These are phyloP conservation scores for Fraxinus quadrangulata DNA, from an alignment of 257 asterid genomes.

Conservation along the genomic window DNA sequence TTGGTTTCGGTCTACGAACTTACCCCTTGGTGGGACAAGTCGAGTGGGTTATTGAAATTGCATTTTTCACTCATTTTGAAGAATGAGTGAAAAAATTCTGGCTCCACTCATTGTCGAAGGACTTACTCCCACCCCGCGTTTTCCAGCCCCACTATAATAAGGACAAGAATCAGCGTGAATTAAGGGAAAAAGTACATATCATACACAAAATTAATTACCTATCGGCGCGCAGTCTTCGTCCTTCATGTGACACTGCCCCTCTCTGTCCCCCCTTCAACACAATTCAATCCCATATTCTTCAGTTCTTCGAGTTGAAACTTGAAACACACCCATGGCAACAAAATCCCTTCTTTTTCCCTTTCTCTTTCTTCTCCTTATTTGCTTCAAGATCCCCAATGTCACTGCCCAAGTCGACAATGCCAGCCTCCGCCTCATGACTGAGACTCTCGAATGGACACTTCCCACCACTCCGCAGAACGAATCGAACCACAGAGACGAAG, in stretches of 20 bases:
- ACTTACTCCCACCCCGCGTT: too few species aligned
- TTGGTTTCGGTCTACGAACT: too few species aligned
- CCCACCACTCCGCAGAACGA: not conserved
- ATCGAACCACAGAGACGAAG: conserved; percentile 1
- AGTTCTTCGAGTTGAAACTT: not conserved
- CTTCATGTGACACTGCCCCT: conserved; percentile 41
- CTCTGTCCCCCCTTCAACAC: not conserved
- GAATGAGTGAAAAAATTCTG: too few species aligned
- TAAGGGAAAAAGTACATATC: conserved; percentile 31
- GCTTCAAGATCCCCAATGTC: conserved; percentile 14
- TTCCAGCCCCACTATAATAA: too few species aligned
- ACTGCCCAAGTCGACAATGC: conserved; percentile 26
- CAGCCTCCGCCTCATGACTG: conserved; percentile 28
- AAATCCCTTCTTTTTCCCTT: conserved; percentile 1
- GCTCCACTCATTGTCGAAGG: too few species aligned
- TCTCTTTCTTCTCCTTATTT: conserved; percentile 29
- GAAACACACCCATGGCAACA: conserved; percentile 31
- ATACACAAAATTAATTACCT: conserved; percentile 22
- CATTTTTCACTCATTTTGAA: too few species aligned
- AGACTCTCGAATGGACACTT: conserved; percentile 30
- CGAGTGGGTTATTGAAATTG: too few species aligned
- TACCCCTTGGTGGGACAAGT: too few species aligned
- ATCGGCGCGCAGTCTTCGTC: conserved; percentile 43
- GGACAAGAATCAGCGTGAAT: conserved; percentile 34
- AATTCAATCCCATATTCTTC: not conserved